These are phyloP conservation scores for Sporothrix euskadiensis DNA, from an alignment of 2,329 filamentous ascomycete species.

Conservation along the genomic window DNA sequence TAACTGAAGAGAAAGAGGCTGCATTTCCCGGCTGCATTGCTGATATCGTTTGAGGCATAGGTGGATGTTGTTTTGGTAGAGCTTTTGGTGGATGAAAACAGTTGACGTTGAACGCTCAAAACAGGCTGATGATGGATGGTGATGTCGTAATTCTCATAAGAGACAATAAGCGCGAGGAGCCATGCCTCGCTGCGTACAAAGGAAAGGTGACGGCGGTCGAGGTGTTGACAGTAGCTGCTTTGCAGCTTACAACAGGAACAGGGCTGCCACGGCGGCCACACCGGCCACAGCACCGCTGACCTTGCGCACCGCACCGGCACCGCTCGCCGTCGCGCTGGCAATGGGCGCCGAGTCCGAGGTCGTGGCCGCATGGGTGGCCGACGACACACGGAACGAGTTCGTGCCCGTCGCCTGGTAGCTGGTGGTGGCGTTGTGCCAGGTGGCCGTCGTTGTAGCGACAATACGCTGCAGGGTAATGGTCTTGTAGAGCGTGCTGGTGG, in stretches of 20 bases:
- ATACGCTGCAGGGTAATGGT: conserved; percentile 45
- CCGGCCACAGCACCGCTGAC: conserved; percentile 54
- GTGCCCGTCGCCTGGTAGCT: conserved; percentile 34
- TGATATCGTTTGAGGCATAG: not conserved
- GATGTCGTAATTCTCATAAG: not conserved
- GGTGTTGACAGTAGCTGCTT: conserved; percentile 29
- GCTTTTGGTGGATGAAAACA: not conserved
- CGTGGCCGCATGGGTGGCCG: conserved; percentile 37
- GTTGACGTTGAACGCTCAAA: not conserved
- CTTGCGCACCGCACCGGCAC: conserved; percentile 52
- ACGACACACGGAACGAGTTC: conserved; percentile 37
- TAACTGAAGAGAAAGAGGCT: not conserved
- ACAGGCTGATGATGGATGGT: not conserved
- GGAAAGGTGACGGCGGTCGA: conserved; percentile 29
- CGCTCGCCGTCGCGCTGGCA: conserved; percentile 45
- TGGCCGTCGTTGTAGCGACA: conserved; percentile 41
- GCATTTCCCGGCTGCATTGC: not conserved
- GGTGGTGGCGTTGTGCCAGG: conserved; percentile 42
- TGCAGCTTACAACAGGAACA: conserved; percentile 58
- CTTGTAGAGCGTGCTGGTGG: conserved; percentile 52
- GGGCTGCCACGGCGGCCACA: conserved; percentile 40
- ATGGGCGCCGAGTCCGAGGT: conserved; percentile 40
- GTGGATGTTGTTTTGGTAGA: not conserved
- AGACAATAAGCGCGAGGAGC: conserved; percentile 1
- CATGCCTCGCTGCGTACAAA: conserved; percentile 31